Conservation (phyloP, 805 yeast genomes). For the Nakazawaea populi region DNA sequence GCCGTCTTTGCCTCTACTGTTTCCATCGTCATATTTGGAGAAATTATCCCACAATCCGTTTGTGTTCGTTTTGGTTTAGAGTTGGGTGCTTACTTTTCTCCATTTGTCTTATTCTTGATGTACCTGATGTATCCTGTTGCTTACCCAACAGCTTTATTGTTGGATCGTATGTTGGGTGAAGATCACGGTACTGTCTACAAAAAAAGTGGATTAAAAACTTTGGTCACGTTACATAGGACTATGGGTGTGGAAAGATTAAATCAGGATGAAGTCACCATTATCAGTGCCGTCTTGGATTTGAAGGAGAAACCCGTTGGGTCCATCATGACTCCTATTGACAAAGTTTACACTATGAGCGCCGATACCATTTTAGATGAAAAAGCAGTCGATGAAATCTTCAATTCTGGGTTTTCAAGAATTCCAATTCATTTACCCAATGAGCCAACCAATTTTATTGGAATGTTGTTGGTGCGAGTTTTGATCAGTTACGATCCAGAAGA, state of each 20-base stretch:
- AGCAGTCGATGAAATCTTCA: conserved; percentile 82
- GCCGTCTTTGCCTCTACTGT: conserved; percentile 94
- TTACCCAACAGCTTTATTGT: conserved; percentile 76
- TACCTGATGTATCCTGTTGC: conserved; percentile 89
- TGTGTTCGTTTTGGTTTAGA: conserved; percentile 91
- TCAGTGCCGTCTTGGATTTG: conserved; percentile 86
- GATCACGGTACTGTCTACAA: conserved; percentile 95
- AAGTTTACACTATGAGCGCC: conserved; percentile 83
- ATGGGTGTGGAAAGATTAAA: conserved; percentile 94
- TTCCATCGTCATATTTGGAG: conserved; percentile 91
- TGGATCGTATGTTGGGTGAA: conserved; percentile 84
- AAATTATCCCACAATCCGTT: conserved; percentile 89
- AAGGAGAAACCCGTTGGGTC: conserved; percentile 83
- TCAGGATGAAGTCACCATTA: conserved; percentile 94
- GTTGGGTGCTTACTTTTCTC: conserved; percentile 86
- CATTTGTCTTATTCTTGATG: conserved; percentile 82
- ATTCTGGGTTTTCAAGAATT: conserved; percentile 91
- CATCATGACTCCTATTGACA: conserved; percentile 92
- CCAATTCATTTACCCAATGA: conserved; percentile 91
- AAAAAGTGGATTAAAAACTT: conserved; percentile 86
- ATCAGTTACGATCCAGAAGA: conserved; percentile 97
- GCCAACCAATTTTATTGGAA: conserved; percentile 87
- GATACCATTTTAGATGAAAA: conserved; percentile 78
- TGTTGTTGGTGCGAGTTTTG: conserved; percentile 86
- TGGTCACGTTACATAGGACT: conserved; percentile 87